These are phyloP conservation scores for Novakomyces olei DNA, from an alignment of 805 yeast genomes.

Conservation along the genomic window DNA sequence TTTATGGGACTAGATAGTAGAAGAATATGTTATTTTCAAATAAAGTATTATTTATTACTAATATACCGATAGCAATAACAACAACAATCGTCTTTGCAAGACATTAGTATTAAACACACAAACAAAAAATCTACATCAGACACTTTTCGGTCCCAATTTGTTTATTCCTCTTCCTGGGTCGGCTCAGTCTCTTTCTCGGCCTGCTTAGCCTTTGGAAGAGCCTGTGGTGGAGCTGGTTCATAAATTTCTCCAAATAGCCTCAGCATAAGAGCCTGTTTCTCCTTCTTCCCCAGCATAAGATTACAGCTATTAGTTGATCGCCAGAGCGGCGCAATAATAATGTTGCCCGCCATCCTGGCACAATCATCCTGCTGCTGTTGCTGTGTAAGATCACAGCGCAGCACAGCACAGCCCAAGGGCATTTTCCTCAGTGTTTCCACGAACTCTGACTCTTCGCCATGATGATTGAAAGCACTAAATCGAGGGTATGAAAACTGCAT, in stretches of 20 bases:
- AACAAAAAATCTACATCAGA: no score
- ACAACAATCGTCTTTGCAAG: no score
- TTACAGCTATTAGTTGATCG: constrained; percentile 1
- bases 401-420: constrained; percentile 1
- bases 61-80: no score
- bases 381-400: neutral
- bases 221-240: no score
- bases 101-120: no score
- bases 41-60: no score
- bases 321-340: constrained; percentile 1
- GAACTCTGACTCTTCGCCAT: neutral
- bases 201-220: no score
- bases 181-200: no score
- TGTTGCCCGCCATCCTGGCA: neutral
- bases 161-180: no score
- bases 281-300: constrained; percentile 3
- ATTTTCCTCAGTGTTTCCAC: neutral
- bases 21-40: no score
- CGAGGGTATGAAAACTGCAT: neutral
- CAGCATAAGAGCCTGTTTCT: neutral
- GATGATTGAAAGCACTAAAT: neutral
- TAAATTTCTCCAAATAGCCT: neutral
- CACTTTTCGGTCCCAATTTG: no score
- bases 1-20: no score
- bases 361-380: neutral